These are phyloP conservation scores for Botrytis deweyae DNA, from an alignment of 2,329 filamentous ascomycete genomes.

Conservation along the genomic window DNA sequence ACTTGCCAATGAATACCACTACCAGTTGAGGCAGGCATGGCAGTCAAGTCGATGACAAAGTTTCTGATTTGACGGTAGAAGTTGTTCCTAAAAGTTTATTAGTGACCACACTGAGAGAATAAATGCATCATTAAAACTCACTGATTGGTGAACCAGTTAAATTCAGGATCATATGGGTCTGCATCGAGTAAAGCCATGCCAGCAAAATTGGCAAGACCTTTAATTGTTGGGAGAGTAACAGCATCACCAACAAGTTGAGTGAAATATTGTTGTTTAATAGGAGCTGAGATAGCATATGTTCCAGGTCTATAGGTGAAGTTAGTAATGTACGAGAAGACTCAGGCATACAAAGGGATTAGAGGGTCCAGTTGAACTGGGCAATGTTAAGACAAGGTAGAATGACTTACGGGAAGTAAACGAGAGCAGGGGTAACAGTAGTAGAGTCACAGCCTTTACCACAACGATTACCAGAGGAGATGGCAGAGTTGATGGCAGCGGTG, in stretches of 20 bases:
- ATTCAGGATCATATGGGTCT: constrained; percentile 74
- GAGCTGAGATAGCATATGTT: constrained; percentile 76
- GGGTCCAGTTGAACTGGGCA: not conserved
- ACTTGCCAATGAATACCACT: constrained; percentile 84
- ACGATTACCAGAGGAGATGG: constrained; percentile 73
- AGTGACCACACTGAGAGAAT: not conserved
- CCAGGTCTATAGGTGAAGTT: constrained; percentile 55
- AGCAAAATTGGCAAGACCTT: constrained; percentile 67
- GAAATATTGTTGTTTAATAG: constrained; percentile 86
- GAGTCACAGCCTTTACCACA: constrained; percentile 83
- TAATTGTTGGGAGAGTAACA: constrained; percentile 68
- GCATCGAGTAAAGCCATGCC: constrained; percentile 90
- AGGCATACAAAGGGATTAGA: not conserved
- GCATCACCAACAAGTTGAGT: constrained; percentile 89
- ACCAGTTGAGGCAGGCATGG: constrained; percentile 58
- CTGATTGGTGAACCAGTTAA: constrained; percentile 78
- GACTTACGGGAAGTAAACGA: constrained; percentile 71
- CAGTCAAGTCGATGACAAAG: constrained; percentile 74
- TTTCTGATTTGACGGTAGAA: constrained; percentile 84
- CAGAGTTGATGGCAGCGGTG: constrained; percentile 80
- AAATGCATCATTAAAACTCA: not conserved
- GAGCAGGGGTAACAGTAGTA: constrained; percentile 75
- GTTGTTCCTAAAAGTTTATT: constrained; percentile 51
- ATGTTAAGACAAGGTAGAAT: not conserved
- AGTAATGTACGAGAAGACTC: not conserved